Evolutionary conservation across 306 rosid species (phyloP), one percentile per base, ranked within the genome.

Genomic region (Begonia loranthoides): DNA sequence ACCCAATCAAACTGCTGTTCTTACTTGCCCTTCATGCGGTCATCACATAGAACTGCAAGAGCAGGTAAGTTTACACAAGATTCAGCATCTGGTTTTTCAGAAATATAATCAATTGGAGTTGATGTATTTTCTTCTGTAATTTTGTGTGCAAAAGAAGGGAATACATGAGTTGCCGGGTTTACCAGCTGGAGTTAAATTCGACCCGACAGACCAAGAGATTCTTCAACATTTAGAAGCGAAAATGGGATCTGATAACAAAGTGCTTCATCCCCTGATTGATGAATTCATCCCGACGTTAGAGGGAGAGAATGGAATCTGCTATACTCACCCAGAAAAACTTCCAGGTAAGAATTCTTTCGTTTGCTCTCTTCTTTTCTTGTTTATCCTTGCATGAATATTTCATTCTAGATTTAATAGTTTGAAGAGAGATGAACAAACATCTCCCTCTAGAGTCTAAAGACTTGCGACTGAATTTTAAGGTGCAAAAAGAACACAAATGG

Each of bases 151-250:
- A 28, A 16, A 71, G 79, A 79, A 73, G 9, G 80, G 80, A 45
- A 76, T 82, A 51, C 70, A 76, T 43, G 88, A 78, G 36, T 76
- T 86, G 74, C 85, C 90, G 24, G 87, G 86, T 45, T 57, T 86
- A 45, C 99, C 99, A 45, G 86, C 86, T 16, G 99, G 99, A 15
- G 81, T 86, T 64, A 90, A 86, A 52, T 90, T 90, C 51, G 95
- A 90, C 58, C 99, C 99, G 1, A 90, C 76, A 14, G 99, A 90
- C 67, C 73, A 72, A 43, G 94, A 90, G 59, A 80, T 90, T 53
- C 24, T 90, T 6, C 79, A 82, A 40, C 99, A 90, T 67, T 90
- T 90, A 49, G 99, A 86, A 56, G 94, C 94, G 0, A 86, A 83
- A 56, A 76, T 80, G 41, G 45, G 56, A 21, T 54, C 70, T n/a